A percentile compares a stretch with the other conserved stretches of the same genome.
phyloP scores from a whole-genome alignment of 1,284 basidiomycete species.

The Peniophora sp. region DNA sequence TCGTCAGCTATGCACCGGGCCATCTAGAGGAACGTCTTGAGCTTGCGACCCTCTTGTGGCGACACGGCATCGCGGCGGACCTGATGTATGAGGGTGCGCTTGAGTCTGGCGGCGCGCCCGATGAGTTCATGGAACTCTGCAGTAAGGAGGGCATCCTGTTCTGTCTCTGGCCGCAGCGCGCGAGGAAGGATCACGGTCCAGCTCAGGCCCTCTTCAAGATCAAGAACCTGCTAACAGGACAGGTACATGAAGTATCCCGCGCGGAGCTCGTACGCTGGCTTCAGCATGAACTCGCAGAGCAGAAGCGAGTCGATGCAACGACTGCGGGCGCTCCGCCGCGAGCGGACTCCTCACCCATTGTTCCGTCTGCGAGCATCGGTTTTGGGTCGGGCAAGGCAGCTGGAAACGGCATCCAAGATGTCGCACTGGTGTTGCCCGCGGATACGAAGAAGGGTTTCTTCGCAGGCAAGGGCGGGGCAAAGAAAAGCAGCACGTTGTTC shows the following conservation, averaged over 20 bases:
- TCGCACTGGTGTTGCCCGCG: constrained; percentile 59
- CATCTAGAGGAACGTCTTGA: constrained; percentile 73
- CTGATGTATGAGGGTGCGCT: constrained; percentile 77
- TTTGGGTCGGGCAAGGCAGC: too few relatives aligned
- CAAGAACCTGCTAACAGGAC: constrained; percentile 70
- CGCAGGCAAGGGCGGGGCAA: constrained; percentile 23
- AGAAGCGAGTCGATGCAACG: constrained; percentile 60
- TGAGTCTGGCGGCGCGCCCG: constrained; percentile 52
- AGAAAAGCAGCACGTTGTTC: constrained; percentile 30
- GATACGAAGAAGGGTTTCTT: constrained; percentile 59
- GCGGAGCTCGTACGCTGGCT: constrained; percentile 66
- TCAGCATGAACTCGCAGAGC: constrained; percentile 70
- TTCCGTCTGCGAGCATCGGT: too few relatives aligned
- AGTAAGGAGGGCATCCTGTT: constrained; percentile 77
- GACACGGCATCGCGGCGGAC: constrained; percentile 77
- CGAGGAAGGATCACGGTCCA: constrained; percentile 35
- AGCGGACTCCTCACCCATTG: constrained; percentile 19
- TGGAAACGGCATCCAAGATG: constrained; percentile 20
- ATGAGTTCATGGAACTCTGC: constrained; percentile 51
- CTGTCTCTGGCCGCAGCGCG: constrained; percentile 53
- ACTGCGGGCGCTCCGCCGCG: constrained; percentile 47
- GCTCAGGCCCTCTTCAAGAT: constrained; percentile 63
- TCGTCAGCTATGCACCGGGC: constrained; percentile 74
- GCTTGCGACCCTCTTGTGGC: constrained; percentile 72
- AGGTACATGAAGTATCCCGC: constrained; percentile 67